A percentile compares a stretch with the other conserved stretches of the same genome.
phyloP scores from a whole-genome alignment of 2,329 filamentous ascomycete species.

The Aspergillus costaricaensis region DNA sequence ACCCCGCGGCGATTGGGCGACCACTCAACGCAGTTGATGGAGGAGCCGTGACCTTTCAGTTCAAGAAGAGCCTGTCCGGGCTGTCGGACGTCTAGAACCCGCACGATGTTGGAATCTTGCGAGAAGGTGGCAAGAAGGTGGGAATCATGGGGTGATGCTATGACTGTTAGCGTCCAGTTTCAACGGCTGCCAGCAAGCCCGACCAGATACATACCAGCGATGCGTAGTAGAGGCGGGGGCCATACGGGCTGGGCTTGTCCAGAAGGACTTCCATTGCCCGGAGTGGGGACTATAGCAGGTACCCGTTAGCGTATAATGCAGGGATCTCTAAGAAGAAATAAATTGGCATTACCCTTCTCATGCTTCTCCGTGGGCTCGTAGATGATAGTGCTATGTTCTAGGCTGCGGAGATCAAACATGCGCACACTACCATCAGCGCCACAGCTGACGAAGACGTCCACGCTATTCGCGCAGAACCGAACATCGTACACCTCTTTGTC shows the following conservation, averaged over 20 bases:
- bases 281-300: constrained; percentile 36
- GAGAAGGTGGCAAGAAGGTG: constrained; percentile 97
- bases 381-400: constrained; percentile 98
- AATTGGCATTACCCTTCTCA: constrained; percentile 57
- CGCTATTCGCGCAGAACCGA: constrained; percentile 93
- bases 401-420: constrained; percentile 95
- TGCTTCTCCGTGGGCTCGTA: constrained; percentile 94
- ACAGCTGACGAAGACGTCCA: constrained; percentile 98
- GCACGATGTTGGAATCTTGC: constrained; percentile 85
- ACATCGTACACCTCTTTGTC: constrained; percentile 99
- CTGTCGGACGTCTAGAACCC: constrained; percentile 93
- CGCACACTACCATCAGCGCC: constrained; percentile 95
- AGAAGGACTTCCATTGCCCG: constrained; percentile 66
- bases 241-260: constrained; percentile 62
- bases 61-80: constrained; percentile 93
- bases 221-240: constrained; percentile 57
- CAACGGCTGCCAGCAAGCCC: neutral
- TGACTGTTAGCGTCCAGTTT: constrained; percentile 13
- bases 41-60: constrained; percentile 80
- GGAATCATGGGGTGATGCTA: constrained; percentile 88
- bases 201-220: constrained; percentile 40
- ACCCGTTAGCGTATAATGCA: neutral
- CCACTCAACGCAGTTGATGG: constrained; percentile 95
- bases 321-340: neutral
- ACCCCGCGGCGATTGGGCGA: constrained; percentile 83